Base-by-base conservation (phyloP, 495 filamentous ascomycete genomes). In the Aspergillus nidulans region DNA sequence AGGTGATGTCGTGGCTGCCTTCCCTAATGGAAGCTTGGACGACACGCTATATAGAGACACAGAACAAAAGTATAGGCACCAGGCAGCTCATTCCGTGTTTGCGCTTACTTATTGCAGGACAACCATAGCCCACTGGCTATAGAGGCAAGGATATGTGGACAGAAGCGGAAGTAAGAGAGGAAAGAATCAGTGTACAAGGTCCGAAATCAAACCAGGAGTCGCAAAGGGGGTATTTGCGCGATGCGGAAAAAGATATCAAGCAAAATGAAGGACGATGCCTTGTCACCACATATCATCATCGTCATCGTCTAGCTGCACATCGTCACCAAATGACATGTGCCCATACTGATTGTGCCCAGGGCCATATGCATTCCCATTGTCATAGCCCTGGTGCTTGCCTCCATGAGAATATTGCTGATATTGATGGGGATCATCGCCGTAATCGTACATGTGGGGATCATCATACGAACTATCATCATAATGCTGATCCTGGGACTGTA, bases 211-310 rank as follows among this genome's bases (percentile, higher is more conserved):
- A 57, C 54, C 60, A 63, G 60, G 57, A 53, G 53, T 57, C 55
- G 65, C 49, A 64, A 63, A 63, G 67, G 62, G 68, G 69, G 69
- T 69, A 71, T 69, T 68, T 69, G 64, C 67, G 62, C 49, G 61
- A 53, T 63, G 63, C 57, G 65, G 55, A 67, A 67, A n/a, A 57
- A 65, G 57, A 47, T 56, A 58, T 66, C 59, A n/a, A 57, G 58
- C 59, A 62, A 58, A 54, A 62, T 57, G 52, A 66, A 55, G 43
- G 59, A 61, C 53, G 25, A 57, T 25, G 47, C 26, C 47, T 58
- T 56, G 49, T 80, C 69, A 81, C 78, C 78, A 82, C 78, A 82
- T 82, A 59, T 79, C 77, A 51, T 82, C 78, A 51, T 74, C 77
- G 55, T 82, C 77, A 42, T 74, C 72, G 50, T 76, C 68, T 53